Base-by-base conservation (phyloP, 2,329 filamentous ascomycete genomes). In the Neofusicoccum kwambonambiense region DNA sequence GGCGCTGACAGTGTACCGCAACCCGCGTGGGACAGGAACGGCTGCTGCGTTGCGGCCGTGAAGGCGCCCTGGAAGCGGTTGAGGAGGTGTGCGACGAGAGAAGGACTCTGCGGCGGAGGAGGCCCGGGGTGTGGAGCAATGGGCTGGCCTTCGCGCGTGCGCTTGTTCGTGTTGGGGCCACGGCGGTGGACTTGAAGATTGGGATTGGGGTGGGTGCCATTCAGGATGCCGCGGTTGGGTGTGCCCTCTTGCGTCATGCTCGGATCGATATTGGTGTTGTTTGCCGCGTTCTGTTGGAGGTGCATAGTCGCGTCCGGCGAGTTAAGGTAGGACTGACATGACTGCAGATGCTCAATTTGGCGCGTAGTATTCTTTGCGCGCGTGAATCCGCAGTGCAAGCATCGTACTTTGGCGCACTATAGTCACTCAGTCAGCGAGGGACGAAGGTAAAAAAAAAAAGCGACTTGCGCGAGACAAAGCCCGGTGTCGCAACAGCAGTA, bases 11-110 rank as follows among this genome's bases (percentile, higher is more conserved):
- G 78, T 0, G 82, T 84, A 22, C 90, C 89, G 64, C 82, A 80
- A 13, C 89, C 89, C 5, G 89, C 89, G 54, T 86, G 82, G 11
- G 80, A 81, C 60, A 92, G 85, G 76, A 92, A 92, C 0, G 86
- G 81, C 62, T 87, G 84, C 66, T 89, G 87, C 0, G 89, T 91
- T 11, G 89, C 88, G 34, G 77, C 75, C 3, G 75, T 77, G 73
- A 86, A 86, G 52, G 79, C 77, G 3, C 75, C 70, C 2, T 78
- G 72, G 71, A 82, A 81, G 62, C 79, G 80, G 50, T 78, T 73
- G 67, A 87, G 81, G 49, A 90, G 84, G 70, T 87, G 80, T 61
- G 78, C 75, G 1, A 87, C 89, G 52, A 90, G 77, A 4, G 85
- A 82, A 6, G 81, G 80, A 12, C 75, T 70, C 35, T 72, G 70